phyloP scores from a whole-genome alignment of 768 basidiomycete genomes.

The Xerocomus spinulosus region DNA sequence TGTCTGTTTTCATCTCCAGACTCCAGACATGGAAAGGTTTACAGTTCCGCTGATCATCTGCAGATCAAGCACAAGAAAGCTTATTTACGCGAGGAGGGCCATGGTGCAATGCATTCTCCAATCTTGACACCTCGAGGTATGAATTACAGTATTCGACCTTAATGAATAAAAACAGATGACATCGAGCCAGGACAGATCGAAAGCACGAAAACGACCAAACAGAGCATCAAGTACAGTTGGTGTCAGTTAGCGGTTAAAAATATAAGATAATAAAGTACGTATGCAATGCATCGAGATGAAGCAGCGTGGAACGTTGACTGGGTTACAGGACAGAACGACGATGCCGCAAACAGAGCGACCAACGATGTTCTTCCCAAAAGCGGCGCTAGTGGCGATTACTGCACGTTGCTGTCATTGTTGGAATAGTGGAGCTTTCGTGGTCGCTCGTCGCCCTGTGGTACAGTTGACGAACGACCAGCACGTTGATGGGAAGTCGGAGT shows the following conservation, averaged over 20 bases:
- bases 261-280: slow-evolving; percentile 32
- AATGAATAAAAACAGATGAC: slow-evolving; percentile 7
- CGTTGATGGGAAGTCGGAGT: slow-evolving; percentile 15
- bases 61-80: slow-evolving; percentile 17
- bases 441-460: slow-evolving; percentile 22
- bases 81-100: slow-evolving; percentile 10
- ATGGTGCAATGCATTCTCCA: slow-evolving; percentile 1
- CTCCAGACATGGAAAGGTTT: slow-evolving; percentile 16
- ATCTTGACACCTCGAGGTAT: slow-evolving; percentile 4
- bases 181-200: slow-evolving; percentile 5
- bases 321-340: slow-evolving; percentile 8
- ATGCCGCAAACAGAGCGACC: not conserved
- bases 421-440: slow-evolving; percentile 20
- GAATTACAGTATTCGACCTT: slow-evolving; percentile 8
- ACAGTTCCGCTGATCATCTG: slow-evolving; percentile 23
- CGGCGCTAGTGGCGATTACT: slow-evolving; percentile 1
- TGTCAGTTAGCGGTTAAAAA: slow-evolving; percentile 26
- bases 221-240: slow-evolving; percentile 15
- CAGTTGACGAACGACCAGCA: slow-evolving; percentile 10
- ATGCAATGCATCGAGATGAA: slow-evolving; percentile 23
- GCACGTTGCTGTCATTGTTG: slow-evolving; percentile 4
- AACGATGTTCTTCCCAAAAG: not conserved
- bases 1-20: slow-evolving; percentile 26
- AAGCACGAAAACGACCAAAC: slow-evolving; percentile 6
- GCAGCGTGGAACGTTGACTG: slow-evolving; percentile 5